phyloP scores from a whole-genome alignment of 768 basidiomycete genomes.

The Leccinum subgranulosum region DNA sequence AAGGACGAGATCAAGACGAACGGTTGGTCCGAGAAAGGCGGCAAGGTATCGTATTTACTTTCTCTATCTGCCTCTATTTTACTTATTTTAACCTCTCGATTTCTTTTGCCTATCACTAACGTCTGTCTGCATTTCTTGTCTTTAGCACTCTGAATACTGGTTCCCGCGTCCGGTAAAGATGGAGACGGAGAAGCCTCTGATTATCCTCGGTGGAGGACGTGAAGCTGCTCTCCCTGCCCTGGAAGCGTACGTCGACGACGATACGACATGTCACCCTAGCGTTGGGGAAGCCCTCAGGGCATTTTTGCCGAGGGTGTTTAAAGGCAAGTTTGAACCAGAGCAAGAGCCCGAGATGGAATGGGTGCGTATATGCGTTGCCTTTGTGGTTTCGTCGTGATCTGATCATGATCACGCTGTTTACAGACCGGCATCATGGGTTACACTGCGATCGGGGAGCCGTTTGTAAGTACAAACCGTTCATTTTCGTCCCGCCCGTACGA shows the following conservation, averaged over 20 bases:
- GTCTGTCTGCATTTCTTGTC: neutral
- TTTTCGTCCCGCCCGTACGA: neutral
- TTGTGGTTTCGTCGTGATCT: neutral
- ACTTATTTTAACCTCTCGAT: neutral
- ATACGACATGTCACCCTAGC: slow-evolving; percentile 45
- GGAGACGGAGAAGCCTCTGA: slow-evolving; percentile 42
- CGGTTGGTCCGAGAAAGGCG: slow-evolving; percentile 42
- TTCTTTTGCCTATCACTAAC: neutral
- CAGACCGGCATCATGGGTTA: slow-evolving; percentile 86
- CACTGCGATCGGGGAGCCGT: slow-evolving; percentile 58
- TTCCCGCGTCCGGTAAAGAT: slow-evolving; percentile 59
- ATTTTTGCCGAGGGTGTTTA: slow-evolving; percentile 60
- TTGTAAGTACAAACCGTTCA: slow-evolving; percentile 42
- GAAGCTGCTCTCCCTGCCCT: slow-evolving; percentile 37
- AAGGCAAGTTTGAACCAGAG: slow-evolving; percentile 46
- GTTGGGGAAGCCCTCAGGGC: slow-evolving; percentile 50
- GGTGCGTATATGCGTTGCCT: slow-evolving; percentile 46
- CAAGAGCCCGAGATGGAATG: slow-evolving; percentile 76
- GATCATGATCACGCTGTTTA: neutral
- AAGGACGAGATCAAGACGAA: slow-evolving; percentile 38
- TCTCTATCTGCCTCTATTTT: neutral
- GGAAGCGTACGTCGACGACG: slow-evolving; percentile 57
- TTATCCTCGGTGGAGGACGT: slow-evolving; percentile 74
- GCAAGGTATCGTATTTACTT: slow-evolving; percentile 22
- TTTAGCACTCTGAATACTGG: slow-evolving; percentile 68